Evolutionary conservation across 352 stramenopile genomes (phyloP), one percentile per base, ranked within the genome.

Genomic region (Globisporangium heterothallicum): DNA sequence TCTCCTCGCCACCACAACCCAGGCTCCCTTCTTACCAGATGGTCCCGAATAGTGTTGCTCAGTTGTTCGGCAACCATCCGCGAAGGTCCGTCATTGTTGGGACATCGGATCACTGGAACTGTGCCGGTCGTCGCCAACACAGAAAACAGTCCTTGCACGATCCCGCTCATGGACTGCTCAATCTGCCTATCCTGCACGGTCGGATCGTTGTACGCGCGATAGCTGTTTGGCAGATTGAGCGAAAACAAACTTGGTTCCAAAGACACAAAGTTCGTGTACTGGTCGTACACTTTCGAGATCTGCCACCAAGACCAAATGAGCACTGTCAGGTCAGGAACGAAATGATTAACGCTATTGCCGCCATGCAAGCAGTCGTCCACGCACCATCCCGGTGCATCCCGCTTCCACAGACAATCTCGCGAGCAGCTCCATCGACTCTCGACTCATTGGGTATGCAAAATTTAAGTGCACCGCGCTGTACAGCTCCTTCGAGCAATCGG

Each of bases 251-350:
- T 77, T 44, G 89, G 79, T 71, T 99, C 96, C 10, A 99, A 66
- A 30, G 94, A 97, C 9, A 98, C 89, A 64, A 98, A 99, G 70
- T 98, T 97, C 13, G 98, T 83, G 70, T 98, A 98, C 70, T 98
- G 89, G 70, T 99, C 97, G 60, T 91, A 97, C 8, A 99, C 83
- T 57, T 96, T 97, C 42, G 90, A 84, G 66, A 99, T 94, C 56
- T 83, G 27, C 13, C 18, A 12, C 4, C 24, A 27, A 58, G n/a
- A 61, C 16, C 29, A 42, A 45, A 13, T 44, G 45, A 16, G 4
- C 43, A 47, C 46, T 32, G 45, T 5, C 36, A 42, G n/a, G n/a
- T n/a, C n/a, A n/a, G n/a, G n/a, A n/a, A n/a, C n/a, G n/a, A 50
- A 12, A 22, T 49, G 24, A 49, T 21, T 7, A 43, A 24, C 14